Conservation (phyloP, 2,329 filamentous ascomycete genomes). For the Xylariaceae sp. region DNA sequence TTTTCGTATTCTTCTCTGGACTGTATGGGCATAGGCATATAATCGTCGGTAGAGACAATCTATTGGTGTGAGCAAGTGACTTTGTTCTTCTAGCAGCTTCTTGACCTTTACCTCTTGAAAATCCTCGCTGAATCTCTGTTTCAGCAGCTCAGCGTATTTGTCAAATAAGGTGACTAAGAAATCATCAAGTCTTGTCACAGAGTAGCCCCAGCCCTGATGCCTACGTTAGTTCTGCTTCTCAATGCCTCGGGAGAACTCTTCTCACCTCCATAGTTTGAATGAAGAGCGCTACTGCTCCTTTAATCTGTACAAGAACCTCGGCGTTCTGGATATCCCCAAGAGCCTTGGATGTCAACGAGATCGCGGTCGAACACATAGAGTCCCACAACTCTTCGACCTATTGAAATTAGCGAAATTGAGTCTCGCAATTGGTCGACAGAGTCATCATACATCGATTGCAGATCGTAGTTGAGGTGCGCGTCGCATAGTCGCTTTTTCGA, state of each 20-base stretch:
- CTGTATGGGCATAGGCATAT: constrained; percentile 99
- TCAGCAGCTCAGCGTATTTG: constrained; percentile 88
- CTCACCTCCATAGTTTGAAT: constrained; percentile 95
- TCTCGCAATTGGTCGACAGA: neutral
- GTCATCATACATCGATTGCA: constrained; percentile 65
- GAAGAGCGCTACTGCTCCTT: constrained; percentile 87
- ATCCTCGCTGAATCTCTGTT: constrained; percentile 87
- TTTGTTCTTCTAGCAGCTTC: neutral
- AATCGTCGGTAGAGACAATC: constrained; percentile 88
- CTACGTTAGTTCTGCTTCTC: neutral
- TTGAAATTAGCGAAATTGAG: neutral
- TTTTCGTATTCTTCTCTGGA: constrained; percentile 90
- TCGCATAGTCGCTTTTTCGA: constrained; percentile 90
- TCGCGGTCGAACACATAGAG: constrained; percentile 88
- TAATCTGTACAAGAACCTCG: constrained; percentile 88
- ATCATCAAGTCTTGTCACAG: constrained; percentile 73
- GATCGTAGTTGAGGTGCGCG: constrained; percentile 79
- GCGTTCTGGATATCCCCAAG: constrained; percentile 79
- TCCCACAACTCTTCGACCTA: constrained; percentile 98
- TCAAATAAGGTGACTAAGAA: constrained; percentile 87
- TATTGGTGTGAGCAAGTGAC: constrained; percentile 27
- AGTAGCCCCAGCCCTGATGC: constrained; percentile 78
- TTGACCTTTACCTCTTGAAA: constrained; percentile 70
- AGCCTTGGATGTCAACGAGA: constrained; percentile 75
- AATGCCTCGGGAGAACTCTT: neutral